Evolutionary conservation across 2,329 filamentous ascomycete genomes (phyloP).

Genomic region (Venturiaceae sp.): DNA sequence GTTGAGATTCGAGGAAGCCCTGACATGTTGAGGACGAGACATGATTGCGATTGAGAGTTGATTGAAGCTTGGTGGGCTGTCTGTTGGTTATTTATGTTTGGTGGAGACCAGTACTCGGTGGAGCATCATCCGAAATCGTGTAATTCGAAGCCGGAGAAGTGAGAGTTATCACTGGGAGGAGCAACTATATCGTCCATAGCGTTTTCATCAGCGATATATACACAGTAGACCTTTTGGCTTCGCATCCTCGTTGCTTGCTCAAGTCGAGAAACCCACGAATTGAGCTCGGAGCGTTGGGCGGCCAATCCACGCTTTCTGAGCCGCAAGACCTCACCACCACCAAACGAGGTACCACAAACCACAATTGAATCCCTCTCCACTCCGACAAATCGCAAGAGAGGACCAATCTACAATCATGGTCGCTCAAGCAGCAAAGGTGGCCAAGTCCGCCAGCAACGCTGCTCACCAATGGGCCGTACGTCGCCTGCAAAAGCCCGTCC

Average conservation of each 20-base stretch:
- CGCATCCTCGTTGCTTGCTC: not conserved
- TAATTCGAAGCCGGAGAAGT: not conserved
- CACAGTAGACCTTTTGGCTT: not conserved
- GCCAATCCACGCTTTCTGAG: not conserved
- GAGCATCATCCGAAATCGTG: not conserved
- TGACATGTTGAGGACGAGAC: not conserved
- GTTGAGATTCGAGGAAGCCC: not conserved
- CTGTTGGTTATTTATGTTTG: not conserved
- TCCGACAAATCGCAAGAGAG: not conserved
- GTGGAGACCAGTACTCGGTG: not conserved
- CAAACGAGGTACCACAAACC: not conserved
- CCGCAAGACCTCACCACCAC: not conserved
- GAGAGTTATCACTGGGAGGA: not conserved
- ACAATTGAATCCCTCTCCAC: not conserved
- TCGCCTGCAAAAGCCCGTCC: not conserved
- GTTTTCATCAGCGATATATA: not conserved
- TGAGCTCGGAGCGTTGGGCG: not conserved
- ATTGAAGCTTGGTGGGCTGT: not conserved
- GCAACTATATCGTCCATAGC: not conserved
- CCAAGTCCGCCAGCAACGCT: not conserved
- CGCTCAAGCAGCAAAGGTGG: slow-evolving; percentile 1
- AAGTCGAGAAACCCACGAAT: not conserved
- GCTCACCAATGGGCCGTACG: slow-evolving; percentile 1
- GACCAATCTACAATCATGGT: not conserved
- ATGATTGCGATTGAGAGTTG: not conserved